Evolutionary conservation across 208 protist species (phyloP).

Genomic region (Trypanosoma theileri): DNA sequence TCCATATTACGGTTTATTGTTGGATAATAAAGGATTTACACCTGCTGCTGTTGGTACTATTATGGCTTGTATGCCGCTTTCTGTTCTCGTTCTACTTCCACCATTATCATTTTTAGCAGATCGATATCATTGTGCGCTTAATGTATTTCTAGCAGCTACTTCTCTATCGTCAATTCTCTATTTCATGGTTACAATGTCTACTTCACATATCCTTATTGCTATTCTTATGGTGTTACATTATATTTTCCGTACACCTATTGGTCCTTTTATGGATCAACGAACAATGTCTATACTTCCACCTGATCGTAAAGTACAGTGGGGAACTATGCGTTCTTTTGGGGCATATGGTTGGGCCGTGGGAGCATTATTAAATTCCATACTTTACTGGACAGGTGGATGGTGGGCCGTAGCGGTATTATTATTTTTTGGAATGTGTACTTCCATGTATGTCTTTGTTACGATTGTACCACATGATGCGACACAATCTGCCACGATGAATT

Average conservation of each 20-base stretch:
- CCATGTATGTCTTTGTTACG: background rate
- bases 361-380: background rate
- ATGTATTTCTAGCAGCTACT: conserved; percentile 9
- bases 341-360: conserved; percentile 21
- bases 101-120: conserved; percentile 29
- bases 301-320: conserved; percentile 27
- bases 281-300: conserved; percentile 24
- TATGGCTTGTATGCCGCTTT: conserved; percentile 23
- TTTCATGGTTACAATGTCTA: background rate
- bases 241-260: conserved; percentile 14
- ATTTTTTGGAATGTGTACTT: conserved; percentile 1
- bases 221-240: conserved; percentile 26
- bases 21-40: conserved; percentile 15
- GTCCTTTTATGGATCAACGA: conserved; percentile 28
- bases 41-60: conserved; percentile 18
- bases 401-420: conserved; percentile 5
- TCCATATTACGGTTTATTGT: conserved; percentile 29
- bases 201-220: conserved; percentile 5
- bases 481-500: conserved; percentile 8
- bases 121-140: conserved; percentile 17
- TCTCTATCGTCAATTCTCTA: conserved; percentile 6
- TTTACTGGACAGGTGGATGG: background rate
- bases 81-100: conserved; percentile 20
- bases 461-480: conserved; percentile 11
- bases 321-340: conserved; percentile 19